Percentiles rank a stretch among this genome's conserved stretches.
phyloP scores from a whole-genome alignment of 2,329 filamentous ascomycete genomes.

The Cladosporium sp. region DNA sequence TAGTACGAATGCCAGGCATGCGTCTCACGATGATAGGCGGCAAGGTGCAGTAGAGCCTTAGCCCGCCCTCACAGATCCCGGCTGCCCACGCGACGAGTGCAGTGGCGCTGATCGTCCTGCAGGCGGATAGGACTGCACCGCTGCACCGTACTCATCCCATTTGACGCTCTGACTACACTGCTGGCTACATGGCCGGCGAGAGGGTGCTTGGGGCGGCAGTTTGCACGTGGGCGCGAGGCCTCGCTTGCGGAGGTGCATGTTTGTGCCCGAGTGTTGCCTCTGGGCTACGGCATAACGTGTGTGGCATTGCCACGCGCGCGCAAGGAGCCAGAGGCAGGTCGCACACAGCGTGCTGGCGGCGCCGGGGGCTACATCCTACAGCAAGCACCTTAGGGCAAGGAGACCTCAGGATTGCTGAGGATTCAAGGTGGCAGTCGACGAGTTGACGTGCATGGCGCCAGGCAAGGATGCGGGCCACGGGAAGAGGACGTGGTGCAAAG shows the following conservation, averaged over 20 bases:
- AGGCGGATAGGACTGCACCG: conserved; percentile 15
- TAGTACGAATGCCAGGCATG: not conserved
- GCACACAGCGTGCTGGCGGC: conserved; percentile 10
- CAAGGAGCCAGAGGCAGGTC: not conserved
- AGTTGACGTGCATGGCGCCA: conserved; percentile 17
- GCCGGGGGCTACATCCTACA: not conserved
- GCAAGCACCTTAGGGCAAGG: not conserved
- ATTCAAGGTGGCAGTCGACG: conserved; percentile 5
- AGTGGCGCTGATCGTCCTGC: conserved; percentile 17
- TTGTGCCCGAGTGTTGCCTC: not conserved
- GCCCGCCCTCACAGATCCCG: conserved; percentile 15
- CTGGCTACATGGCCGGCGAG: not conserved
- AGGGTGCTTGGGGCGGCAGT: not conserved
- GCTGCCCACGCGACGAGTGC: conserved; percentile 11
- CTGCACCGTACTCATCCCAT: not conserved
- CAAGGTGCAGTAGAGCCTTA: conserved; percentile 13
- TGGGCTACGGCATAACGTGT: not conserved
- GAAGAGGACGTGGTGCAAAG: conserved; percentile 3
- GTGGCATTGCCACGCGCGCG: conserved; percentile 14
- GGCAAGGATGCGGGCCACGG: conserved; percentile 14
- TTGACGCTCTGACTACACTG: conserved; percentile 4
- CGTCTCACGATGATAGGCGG: conserved; percentile 13
- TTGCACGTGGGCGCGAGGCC: not conserved
- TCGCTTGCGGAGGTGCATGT: conserved; percentile 10
- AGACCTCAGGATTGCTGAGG: not conserved